Evolutionary conservation across 2,329 filamentous ascomycete species (phyloP).

Genomic region (Fusarium marasasianum): DNA sequence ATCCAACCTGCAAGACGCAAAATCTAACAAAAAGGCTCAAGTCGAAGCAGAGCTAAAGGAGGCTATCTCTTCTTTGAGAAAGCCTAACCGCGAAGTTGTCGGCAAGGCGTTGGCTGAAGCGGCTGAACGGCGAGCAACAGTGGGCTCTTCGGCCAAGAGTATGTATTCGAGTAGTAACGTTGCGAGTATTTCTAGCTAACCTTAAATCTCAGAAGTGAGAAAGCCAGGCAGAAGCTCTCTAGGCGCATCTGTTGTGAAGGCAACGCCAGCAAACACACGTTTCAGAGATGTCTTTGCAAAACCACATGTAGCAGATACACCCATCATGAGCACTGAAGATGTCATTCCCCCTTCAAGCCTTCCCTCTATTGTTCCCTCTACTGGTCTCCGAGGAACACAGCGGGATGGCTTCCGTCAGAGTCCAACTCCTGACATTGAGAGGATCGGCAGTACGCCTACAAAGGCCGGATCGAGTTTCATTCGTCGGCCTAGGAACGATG

Average conservation of each 20-base stretch:
- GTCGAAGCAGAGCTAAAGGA: constrained; percentile 77
- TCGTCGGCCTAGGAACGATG: constrained; percentile 41
- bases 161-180: constrained; percentile 42
- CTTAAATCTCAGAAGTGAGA: constrained; percentile 56
- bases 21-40: constrained; percentile 70
- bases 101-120: constrained; percentile 74
- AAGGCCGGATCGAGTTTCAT: constrained; percentile 44
- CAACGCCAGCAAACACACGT: constrained; percentile 64
- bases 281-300: constrained; percentile 61
- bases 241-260: constrained; percentile 61
- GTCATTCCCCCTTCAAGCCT: constrained; percentile 51
- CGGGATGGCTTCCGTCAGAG: constrained; percentile 45
- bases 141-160: constrained; percentile 60
- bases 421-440: constrained; percentile 44
- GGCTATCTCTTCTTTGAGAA: constrained; percentile 78
- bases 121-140: constrained; percentile 67
- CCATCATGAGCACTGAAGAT: constrained; percentile 42
- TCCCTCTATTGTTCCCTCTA: constrained; percentile 54
- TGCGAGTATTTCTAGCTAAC: constrained; percentile 42
- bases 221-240: constrained; percentile 56
- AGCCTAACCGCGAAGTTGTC: constrained; percentile 77
- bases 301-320: constrained; percentile 32
- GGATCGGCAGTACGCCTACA: constrained; percentile 46
- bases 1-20: constrained; percentile 63
- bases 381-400: constrained; percentile 48